phyloP scores from a whole-genome alignment of 2,329 filamentous ascomycete species.

The Exophiala dermatitidis region DNA sequence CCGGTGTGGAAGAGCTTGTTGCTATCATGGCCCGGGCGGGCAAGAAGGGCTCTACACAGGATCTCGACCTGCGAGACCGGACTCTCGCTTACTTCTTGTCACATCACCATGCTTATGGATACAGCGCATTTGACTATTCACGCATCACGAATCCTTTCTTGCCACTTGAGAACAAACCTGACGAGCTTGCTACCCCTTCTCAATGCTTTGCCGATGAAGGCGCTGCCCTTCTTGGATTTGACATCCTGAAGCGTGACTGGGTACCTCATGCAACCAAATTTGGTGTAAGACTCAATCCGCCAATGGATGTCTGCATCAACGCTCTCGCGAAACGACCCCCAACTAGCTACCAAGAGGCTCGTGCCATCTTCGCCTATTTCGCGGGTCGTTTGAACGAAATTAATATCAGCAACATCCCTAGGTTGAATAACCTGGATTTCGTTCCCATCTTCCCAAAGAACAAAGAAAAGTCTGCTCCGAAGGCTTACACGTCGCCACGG shows the following conservation, averaged over 20 bases:
- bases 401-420: constrained; percentile 51
- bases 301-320: constrained; percentile 68
- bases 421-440: constrained; percentile 59
- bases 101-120: constrained; percentile 71
- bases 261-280: constrained; percentile 76
- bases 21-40: constrained; percentile 63
- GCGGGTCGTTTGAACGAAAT: constrained; percentile 69
- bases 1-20: constrained; percentile 66
- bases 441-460: constrained; percentile 54
- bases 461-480: constrained; percentile 34
- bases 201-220: constrained; percentile 76
- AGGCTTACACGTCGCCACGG: constrained; percentile 59
- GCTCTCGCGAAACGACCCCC: constrained; percentile 67
- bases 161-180: constrained; percentile 57
- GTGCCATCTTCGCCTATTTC: constrained; percentile 74
- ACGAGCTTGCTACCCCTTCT: constrained; percentile 61
- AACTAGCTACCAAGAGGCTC: constrained; percentile 57
- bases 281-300: constrained; percentile 74
- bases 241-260: constrained; percentile 68
- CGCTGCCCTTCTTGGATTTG: constrained; percentile 71
- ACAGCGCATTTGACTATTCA: constrained; percentile 57
- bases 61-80: constrained; percentile 53
- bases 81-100: constrained; percentile 76
- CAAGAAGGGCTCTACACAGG: constrained; percentile 37
- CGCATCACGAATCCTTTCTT: constrained; percentile 55